Evolutionary conservation across 305 asterid species (phyloP).

Genomic region (Fraxinus baroniana): DNA sequence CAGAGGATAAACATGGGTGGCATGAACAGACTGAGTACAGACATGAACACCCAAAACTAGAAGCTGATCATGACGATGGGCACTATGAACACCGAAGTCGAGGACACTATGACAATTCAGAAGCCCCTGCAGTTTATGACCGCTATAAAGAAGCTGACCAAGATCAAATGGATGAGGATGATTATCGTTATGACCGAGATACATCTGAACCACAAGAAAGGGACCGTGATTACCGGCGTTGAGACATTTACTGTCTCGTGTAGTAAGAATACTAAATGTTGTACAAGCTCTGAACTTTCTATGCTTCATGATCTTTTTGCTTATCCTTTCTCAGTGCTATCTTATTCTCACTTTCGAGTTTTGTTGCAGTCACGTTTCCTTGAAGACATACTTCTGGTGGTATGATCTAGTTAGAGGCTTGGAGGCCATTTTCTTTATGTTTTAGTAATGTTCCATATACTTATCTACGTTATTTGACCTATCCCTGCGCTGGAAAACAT

Average conservation of each 20-base stretch:
- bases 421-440: neutral
- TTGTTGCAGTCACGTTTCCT: neutral
- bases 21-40: conserved; percentile 50
- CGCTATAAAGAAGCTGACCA: conserved; percentile 62
- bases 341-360: neutral
- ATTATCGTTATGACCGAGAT: conserved; percentile 57
- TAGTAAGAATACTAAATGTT: neutral
- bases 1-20: conserved; percentile 58
- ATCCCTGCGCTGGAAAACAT: neutral
- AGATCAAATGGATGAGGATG: conserved; percentile 83
- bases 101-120: conserved; percentile 25
- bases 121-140: conserved; percentile 39
- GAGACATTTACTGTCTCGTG: conserved; percentile 40
- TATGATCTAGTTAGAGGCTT: neutral
- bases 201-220: conserved; percentile 58
- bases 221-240: conserved; percentile 44
- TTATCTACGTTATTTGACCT: neutral
- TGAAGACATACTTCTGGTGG: neutral
- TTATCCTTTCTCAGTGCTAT: neutral
- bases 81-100: conserved; percentile 37
- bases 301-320: neutral
- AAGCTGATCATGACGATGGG: conserved; percentile 49
- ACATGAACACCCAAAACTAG: conserved; percentile 32
- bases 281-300: neutral
- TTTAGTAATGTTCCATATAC: neutral